A percentile compares a stretch with the other conserved stretches of the same genome.
These are phyloP conservation scores for Pachysandra terminalis DNA, from an alignment of 164 flowering plant genomes.

Conservation along the genomic window DNA sequence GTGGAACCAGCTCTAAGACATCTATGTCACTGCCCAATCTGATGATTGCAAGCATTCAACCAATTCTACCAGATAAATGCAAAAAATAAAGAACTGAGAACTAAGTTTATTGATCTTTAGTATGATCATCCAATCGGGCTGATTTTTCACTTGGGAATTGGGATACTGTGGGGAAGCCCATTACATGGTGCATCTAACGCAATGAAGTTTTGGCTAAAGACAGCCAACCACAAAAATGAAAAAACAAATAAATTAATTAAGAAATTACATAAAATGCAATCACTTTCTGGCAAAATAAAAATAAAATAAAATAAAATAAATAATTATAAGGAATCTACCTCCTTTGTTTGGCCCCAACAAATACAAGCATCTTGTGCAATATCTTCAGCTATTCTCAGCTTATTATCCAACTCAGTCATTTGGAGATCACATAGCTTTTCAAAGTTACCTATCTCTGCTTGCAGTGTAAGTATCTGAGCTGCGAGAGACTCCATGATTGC, in stretches of 20 bases:
- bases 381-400: conserved; percentile 38
- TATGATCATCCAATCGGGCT: not conserved
- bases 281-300: not conserved
- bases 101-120: not conserved
- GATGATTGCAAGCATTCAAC: not conserved
- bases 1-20: not conserved
- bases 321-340: conserved; percentile 36
- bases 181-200: not conserved
- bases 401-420: conserved; percentile 36
- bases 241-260: not conserved
- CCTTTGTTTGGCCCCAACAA: conserved; percentile 45
- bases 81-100: not conserved
- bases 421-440: conserved; percentile 38
- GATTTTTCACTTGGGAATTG: not conserved
- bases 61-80: not conserved
- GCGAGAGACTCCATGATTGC: conserved; percentile 35
- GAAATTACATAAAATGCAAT: too few species aligned
- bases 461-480: conserved; percentile 38
- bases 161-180: not conserved
- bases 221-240: not conserved
- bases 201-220: not conserved
- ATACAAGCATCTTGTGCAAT: conserved; percentile 32
- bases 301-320: not conserved
- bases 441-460: conserved; percentile 36
- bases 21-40: not conserved